Evolutionary conservation across 2,329 filamentous ascomycete genomes (phyloP).

Genomic region (Curvularia eragrostidis): DNA sequence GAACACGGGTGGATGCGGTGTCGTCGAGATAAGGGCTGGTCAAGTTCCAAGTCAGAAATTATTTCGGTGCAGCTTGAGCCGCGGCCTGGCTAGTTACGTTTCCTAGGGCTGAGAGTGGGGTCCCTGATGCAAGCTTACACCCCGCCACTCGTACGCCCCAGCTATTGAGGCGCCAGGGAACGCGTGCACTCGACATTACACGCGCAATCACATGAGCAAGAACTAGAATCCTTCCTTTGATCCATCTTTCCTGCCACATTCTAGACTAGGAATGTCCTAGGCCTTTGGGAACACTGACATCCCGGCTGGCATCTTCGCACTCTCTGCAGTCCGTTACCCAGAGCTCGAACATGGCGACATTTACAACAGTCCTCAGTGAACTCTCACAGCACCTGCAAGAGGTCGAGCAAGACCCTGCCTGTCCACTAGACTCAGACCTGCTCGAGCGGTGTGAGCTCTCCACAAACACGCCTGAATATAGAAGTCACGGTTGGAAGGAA

Average conservation of each 20-base stretch:
- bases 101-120: constrained; percentile 27
- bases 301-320: background rate
- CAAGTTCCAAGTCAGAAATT: constrained; percentile 29
- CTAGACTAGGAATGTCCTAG: constrained; percentile 1
- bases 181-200: constrained; percentile 18
- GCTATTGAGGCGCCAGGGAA: constrained; percentile 16
- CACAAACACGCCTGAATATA: constrained; percentile 44
- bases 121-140: constrained; percentile 24
- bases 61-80: constrained; percentile 24
- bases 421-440: constrained; percentile 55
- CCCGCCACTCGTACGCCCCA: constrained; percentile 13
- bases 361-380: constrained; percentile 32
- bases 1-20: background rate
- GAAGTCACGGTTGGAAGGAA: constrained; percentile 33
- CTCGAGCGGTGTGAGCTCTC: constrained; percentile 60
- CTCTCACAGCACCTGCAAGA: constrained; percentile 55
- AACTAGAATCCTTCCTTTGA: constrained; percentile 36
- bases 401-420: constrained; percentile 54
- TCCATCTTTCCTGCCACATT: constrained; percentile 20
- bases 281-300: background rate
- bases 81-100: constrained; percentile 12
- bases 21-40: constrained; percentile 6
- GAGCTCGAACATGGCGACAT: constrained; percentile 27
- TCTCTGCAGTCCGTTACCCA: background rate
- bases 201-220: constrained; percentile 42